These are phyloP conservation scores for Paspalum vaginatum DNA, from an alignment of 176 grass and related monocot species.

Conservation along the genomic window DNA sequence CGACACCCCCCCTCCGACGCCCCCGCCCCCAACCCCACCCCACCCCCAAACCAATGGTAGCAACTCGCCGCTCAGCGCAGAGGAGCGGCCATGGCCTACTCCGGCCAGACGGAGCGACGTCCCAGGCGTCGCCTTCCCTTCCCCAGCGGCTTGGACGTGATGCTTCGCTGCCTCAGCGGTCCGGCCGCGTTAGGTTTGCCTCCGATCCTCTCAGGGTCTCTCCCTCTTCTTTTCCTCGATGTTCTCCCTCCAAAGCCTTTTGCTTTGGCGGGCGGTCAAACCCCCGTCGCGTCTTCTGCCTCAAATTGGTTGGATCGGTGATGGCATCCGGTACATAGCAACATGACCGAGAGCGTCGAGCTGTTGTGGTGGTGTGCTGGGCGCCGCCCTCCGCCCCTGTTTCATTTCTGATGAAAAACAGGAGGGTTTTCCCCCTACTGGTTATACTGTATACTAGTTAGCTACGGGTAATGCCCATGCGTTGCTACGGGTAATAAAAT, in stretches of 20 bases:
- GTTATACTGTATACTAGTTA: no score
- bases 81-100: neutral
- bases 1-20: no score
- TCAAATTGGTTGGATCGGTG: neutral
- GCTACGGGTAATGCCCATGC: no score
- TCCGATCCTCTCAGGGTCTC: neutral
- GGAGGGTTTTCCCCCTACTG: no score
- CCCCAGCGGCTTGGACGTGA: neutral
- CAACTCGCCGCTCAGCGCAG: constrained; percentile 2
- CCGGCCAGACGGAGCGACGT: neutral
- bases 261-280: neutral
- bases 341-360: no score
- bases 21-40: no score
- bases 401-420: no score
- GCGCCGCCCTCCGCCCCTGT: no score
- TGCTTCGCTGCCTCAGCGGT: neutral
- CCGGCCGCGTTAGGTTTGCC: neutral
- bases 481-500: no score
- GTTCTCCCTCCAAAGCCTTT: neutral
- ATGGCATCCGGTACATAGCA: neutral
- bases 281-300: neutral
- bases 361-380: no score
- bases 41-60: neutral
- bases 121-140: neutral
- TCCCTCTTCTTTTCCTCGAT: neutral